Evolutionary conservation across 768 basidiomycete genomes (phyloP).

Genomic region (Russula brevipes): DNA sequence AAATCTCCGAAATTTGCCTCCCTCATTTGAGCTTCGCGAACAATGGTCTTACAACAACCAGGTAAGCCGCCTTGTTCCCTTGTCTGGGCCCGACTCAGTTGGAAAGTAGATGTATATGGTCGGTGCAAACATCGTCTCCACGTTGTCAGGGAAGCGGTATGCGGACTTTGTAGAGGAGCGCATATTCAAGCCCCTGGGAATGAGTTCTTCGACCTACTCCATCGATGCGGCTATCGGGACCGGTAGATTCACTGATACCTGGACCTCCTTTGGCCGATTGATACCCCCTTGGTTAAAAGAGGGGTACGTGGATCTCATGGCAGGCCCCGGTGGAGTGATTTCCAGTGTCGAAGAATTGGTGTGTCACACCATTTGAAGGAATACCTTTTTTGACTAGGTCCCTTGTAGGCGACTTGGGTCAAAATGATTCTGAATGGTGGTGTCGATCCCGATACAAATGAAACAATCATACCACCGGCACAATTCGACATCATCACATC

Average conservation of each 20-base stretch:
- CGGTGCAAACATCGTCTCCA: conserved; percentile 34
- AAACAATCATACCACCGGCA: conserved; percentile 33
- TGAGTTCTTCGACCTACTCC: conserved; percentile 40
- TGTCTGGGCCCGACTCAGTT: background rate
- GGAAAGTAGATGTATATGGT: conserved; percentile 39
- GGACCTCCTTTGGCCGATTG: conserved; percentile 32
- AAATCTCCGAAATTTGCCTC: conserved; percentile 32
- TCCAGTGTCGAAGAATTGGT: conserved; percentile 43
- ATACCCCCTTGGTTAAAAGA: conserved; percentile 32
- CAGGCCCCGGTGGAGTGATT: conserved; percentile 43
- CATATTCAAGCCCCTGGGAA: conserved; percentile 39
- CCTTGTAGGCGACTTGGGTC: conserved; percentile 38
- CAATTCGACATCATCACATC: conserved; percentile 33
- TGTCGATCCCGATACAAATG: conserved; percentile 30
- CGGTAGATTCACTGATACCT: conserved; percentile 35
- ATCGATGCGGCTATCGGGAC: conserved; percentile 31
- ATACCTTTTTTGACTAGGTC: background rate
- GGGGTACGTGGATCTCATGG: conserved; percentile 28
- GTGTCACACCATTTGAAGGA: conserved; percentile 13
- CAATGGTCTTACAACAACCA: conserved; percentile 39
- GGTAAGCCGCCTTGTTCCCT: conserved; percentile 23
- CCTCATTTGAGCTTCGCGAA: conserved; percentile 38
- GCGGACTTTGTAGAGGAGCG: conserved; percentile 39
- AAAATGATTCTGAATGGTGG: conserved; percentile 35
- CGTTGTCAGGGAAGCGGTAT: conserved; percentile 33